Evolutionary conservation across 306 rosid species (phyloP), one percentile per base, ranked within the genome.

Genomic region (Cucumis cinereus): DNA sequence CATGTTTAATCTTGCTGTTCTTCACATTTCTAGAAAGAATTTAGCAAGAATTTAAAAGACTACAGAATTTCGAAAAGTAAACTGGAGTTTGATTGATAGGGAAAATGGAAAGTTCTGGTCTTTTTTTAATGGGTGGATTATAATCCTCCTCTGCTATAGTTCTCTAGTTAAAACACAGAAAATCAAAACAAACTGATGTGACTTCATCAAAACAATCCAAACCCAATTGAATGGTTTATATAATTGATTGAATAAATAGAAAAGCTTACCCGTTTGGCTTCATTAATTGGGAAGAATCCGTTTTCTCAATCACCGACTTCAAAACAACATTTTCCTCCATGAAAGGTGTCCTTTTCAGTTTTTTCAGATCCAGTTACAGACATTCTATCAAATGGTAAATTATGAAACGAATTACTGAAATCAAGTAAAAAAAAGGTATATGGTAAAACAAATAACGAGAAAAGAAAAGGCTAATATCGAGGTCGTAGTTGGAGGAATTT

Each of bases 61-160:
- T 8, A 63, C 47, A 26, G 8, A 50, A 59, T 59, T 16, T 35
- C 35, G 16, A 28, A 61, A 28, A 26, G 19, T 28, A 30, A 61
- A 28, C 7, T 61, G 41, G 68, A 28, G 4, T 61, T 16, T 6
- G n/a, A 28, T 14, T 57, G 66, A 59, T 59, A 28, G 11, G 40
- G 67, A 61, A 30, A 28, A 30, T 72, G 76, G 76, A 71, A 71
- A 71, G 10, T 19, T 71, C 60, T 72, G 60, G 60, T 19, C 8
- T 11, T 36, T 11, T 36, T 17, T 17, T 50, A 50, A 72, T 50
- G 4, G 76, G 61, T 72, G 61, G 76, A 50, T 50, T 50, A 30
- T 6, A 54, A 50, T 50, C 9, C 26, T 72, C 61, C 28, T 10
- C 2, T 4, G 10, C 50, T 50, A 50, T 28, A 28, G 45, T 50